Percentiles rank a stretch among this genome's conserved stretches.
Evolutionary conservation across 2,329 filamentous ascomycete genomes (phyloP).

Genomic region (Fusarium setosum): DNA sequence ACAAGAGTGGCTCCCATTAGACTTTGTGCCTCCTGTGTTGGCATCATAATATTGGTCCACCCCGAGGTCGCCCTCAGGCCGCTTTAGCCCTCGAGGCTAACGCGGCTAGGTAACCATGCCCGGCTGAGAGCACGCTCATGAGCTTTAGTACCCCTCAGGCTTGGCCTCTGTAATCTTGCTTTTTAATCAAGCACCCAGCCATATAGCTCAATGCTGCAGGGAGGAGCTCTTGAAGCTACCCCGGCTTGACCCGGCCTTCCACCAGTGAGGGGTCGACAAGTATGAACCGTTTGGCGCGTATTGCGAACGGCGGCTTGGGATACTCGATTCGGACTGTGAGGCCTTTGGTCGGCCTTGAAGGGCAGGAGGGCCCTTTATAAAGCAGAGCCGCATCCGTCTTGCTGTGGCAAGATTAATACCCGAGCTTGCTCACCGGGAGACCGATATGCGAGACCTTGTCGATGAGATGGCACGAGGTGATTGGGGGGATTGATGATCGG

Average conservation of each 20-base stretch:
- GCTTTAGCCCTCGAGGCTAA: constrained; percentile 31
- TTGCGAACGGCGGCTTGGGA: constrained; percentile 13
- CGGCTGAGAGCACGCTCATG: constrained; percentile 3
- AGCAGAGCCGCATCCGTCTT: constrained; percentile 33
- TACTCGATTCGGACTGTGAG: constrained; percentile 16
- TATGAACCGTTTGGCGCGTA: constrained; percentile 22
- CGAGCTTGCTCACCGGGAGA: constrained; percentile 4
- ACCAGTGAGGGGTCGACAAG: constrained; percentile 35
- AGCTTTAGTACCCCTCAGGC: constrained; percentile 13
- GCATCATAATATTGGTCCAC: constrained; percentile 25
- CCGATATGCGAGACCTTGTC: constrained; percentile 19
- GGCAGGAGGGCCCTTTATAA: neutral
- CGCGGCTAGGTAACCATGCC: constrained; percentile 15
- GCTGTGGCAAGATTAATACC: constrained; percentile 10
- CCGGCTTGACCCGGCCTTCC: constrained; percentile 20
- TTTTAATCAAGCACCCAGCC: constrained; percentile 9
- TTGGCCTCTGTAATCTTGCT: constrained; percentile 24
- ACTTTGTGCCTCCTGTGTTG: constrained; percentile 14
- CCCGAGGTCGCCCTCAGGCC: constrained; percentile 25
- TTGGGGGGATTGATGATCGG: constrained; percentile 23
- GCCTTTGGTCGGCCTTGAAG: constrained; percentile 8
- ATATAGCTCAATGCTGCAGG: constrained; percentile 7
- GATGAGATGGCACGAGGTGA: constrained; percentile 27
- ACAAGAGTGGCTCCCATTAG: constrained; percentile 22
- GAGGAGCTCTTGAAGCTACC: constrained; percentile 12